These are phyloP conservation scores for Fusarium udum DNA, from an alignment of 2,329 filamentous ascomycete species.

Conservation along the genomic window DNA sequence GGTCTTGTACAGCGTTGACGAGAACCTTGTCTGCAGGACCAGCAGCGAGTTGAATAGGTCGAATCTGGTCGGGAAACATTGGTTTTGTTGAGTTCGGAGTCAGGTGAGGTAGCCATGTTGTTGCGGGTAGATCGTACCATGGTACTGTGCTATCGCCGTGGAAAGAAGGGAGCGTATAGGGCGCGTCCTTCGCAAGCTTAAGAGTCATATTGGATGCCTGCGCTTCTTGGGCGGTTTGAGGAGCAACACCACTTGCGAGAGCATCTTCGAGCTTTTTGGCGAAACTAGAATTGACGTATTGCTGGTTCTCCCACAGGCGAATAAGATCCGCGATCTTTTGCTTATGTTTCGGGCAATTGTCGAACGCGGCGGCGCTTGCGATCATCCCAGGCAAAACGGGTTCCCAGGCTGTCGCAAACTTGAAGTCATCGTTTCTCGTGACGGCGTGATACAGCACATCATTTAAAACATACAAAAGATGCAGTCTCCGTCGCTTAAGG, in stretches of 20 bases:
- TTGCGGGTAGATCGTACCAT: conserved; percentile 85
- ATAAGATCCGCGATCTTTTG: conserved; percentile 72
- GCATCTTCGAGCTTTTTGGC: conserved; percentile 68
- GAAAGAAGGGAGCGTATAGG: conserved; percentile 76
- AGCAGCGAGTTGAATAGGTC: conserved; percentile 74
- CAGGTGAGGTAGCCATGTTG: conserved; percentile 81
- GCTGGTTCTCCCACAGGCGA: conserved; percentile 74
- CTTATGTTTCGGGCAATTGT: conserved; percentile 71
- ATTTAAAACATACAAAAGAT: conserved; percentile 81
- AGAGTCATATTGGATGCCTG: conserved; percentile 40
- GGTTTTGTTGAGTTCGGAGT: conserved; percentile 78
- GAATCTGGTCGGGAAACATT: conserved; percentile 76
- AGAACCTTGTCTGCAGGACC: conserved; percentile 75
- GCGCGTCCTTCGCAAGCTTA: conserved; percentile 63
- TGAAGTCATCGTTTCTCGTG: conserved; percentile 59
- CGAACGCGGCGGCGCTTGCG: conserved; percentile 64
- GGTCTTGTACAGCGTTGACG: conserved; percentile 72
- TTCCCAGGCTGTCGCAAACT: conserved; percentile 67
- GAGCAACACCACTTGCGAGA: conserved; percentile 54
- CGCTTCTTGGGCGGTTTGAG: conserved; percentile 28
- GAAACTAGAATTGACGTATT: conserved; percentile 66
- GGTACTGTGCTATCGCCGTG: conserved; percentile 79
- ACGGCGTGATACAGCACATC: conserved; percentile 79
- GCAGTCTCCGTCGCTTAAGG: conserved; percentile 73
- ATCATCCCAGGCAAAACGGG: conserved; percentile 70